A percentile compares a stretch with the other conserved stretches of the same genome.
phyloP scores from a whole-genome alignment of 768 basidiomycete species.

The Glaciozyma martinii region DNA sequence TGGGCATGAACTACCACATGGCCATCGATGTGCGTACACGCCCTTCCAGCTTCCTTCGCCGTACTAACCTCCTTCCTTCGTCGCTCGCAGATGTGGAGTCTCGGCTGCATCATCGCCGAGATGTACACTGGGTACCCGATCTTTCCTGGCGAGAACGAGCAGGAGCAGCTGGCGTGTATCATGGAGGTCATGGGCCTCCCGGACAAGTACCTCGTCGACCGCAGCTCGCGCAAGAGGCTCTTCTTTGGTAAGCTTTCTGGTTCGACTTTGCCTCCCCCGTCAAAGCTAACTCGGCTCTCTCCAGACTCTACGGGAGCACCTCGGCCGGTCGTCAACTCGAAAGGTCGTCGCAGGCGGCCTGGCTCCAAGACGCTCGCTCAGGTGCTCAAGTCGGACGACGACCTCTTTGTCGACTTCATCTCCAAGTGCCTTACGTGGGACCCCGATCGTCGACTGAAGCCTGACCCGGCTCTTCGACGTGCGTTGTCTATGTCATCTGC shows the following conservation, averaged over 20 bases:
- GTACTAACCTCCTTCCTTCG: conserved; percentile 36
- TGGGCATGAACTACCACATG: conserved; percentile 99
- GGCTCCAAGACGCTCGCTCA: conserved; percentile 81
- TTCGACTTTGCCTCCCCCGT: not conserved
- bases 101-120: conserved; percentile 96
- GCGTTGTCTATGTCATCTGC: not conserved
- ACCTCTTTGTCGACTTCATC: conserved; percentile 93
- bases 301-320: conserved; percentile 88
- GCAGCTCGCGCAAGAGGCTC: conserved; percentile 81
- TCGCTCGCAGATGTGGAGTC: conserved; percentile 83
- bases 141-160: conserved; percentile 98
- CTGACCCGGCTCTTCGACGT: conserved; percentile 75
- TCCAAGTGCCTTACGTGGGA: conserved; percentile 97
- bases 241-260: conserved; percentile 73
- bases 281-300: not conserved
- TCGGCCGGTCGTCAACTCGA: conserved; percentile 88
- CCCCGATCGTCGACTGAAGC: conserved; percentile 89
- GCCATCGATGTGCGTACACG: conserved; percentile 42
- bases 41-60: not conserved
- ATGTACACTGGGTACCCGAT: conserved; percentile 95
- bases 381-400: conserved; percentile 84
- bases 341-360: conserved; percentile 83
- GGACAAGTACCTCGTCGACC: conserved; percentile 88
- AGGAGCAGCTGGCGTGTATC: conserved; percentile 95
- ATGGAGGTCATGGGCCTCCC: conserved; percentile 98